Evolutionary conservation across 148 eudicot genomes (phyloP).

Genomic region (Bassia scoparia): DNA sequence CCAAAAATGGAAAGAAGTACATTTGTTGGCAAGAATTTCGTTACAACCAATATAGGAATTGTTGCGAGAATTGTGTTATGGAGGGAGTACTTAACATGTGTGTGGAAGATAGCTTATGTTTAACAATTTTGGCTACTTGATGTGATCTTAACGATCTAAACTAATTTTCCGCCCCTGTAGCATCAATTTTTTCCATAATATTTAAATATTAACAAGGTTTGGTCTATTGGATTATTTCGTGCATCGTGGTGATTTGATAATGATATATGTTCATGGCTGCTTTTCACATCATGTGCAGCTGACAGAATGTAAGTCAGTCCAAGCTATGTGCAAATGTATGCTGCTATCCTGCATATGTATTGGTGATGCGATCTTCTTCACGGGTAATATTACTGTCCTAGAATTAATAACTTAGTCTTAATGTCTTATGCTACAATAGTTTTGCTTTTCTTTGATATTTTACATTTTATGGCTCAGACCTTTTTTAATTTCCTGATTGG

Average conservation of each 20-base stretch:
- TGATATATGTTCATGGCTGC: not conserved
- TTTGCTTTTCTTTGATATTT: not conserved
- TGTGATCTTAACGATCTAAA: not conserved
- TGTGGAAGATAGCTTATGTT: not conserved
- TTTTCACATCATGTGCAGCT: conserved; percentile 39
- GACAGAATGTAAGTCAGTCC: conserved; percentile 81
- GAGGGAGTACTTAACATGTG: not conserved
- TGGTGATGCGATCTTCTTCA: conserved; percentile 77
- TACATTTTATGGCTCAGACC: not conserved
- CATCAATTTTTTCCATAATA: no score
- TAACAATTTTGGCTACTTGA: not conserved
- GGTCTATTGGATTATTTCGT: no score
- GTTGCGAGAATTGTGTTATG: no score
- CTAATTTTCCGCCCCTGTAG: no score
- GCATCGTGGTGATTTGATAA: not conserved
- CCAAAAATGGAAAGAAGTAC: no score
- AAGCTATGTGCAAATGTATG: conserved; percentile 93
- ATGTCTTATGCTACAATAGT: not conserved
- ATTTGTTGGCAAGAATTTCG: no score
- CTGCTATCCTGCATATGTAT: conserved; percentile 80
- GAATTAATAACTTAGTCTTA: no score
- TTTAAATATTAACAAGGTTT: no score
- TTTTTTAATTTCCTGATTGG: conserved; percentile 17
- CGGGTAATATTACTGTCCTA: conserved; percentile 36
- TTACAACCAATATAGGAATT: no score